Evolutionary conservation across 305 asterid species (phyloP).

Genomic region (Solanum hybrid): DNA sequence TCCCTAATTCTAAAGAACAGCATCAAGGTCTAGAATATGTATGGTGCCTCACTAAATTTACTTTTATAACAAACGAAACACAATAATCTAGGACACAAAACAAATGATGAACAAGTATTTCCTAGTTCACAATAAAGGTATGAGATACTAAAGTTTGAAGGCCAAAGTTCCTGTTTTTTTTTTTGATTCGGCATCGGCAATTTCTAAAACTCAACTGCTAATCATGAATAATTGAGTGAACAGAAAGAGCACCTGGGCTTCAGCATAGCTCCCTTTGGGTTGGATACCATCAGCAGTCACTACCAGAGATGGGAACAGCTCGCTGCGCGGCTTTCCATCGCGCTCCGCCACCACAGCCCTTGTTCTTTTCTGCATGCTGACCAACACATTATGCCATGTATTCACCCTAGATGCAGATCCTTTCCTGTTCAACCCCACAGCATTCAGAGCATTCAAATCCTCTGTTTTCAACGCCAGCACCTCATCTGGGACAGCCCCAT

Average conservation of each 20-base stretch:
- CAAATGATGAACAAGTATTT: not conserved
- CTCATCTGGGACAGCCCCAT: slow-evolving; percentile 60
- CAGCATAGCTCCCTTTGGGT: slow-evolving; percentile 92
- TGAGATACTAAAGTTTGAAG: not conserved
- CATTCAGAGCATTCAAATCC: slow-evolving; percentile 57
- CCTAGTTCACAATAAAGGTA: not conserved
- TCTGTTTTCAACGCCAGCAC: slow-evolving; percentile 66
- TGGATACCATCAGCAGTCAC: slow-evolving; percentile 57
- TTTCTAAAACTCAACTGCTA: not conserved
- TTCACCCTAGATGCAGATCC: slow-evolving; percentile 45
- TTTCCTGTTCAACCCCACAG: slow-evolving; percentile 44
- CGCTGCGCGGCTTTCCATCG: slow-evolving; percentile 47
- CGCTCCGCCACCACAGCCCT: slow-evolving; percentile 57
- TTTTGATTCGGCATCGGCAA: not conserved
- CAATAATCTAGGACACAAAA: not conserved
- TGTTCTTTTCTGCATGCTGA: slow-evolving; percentile 81
- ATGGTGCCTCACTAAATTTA: not conserved
- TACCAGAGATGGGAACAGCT: slow-evolving; percentile 71
- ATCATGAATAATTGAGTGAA: not conserved
- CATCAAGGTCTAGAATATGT: not conserved
- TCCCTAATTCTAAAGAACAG: not conserved
- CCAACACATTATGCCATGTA: slow-evolving; percentile 87
- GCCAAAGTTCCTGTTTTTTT: not conserved
- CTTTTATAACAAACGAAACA: not conserved
- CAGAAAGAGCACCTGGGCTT: slow-evolving; percentile 64